A percentile compares a stretch with the other conserved stretches of the same genome.
Conservation (phyloP, 768 basidiomycete species). For the Tylopilus plumbeoviolaceoides region DNA sequence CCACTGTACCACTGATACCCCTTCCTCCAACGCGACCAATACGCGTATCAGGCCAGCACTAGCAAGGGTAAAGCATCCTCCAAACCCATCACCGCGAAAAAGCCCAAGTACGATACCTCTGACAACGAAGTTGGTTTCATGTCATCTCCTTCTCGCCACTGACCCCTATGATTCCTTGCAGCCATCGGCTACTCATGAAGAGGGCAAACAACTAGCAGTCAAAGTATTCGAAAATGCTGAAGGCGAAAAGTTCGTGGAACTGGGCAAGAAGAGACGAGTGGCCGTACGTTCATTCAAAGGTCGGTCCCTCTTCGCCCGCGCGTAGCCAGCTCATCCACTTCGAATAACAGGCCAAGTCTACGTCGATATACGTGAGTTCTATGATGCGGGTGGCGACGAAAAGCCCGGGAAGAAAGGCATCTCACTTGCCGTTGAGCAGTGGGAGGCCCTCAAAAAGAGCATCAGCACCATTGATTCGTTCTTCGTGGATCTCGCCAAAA, state of each 20-base stretch:
- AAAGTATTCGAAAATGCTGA: conserved; percentile 20
- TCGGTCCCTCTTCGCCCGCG: conserved; percentile 5
- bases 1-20: not conserved
- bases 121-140: conserved; percentile 8
- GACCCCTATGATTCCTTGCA: conserved; percentile 18
- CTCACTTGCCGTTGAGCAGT: conserved; percentile 62
- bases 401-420: conserved; percentile 86
- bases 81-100: conserved; percentile 31
- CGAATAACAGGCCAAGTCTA: conserved; percentile 40
- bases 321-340: conserved; percentile 28
- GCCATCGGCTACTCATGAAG: conserved; percentile 8
- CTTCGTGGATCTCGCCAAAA: conserved; percentile 32
- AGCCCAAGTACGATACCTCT: conserved; percentile 26
- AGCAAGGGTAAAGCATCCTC: conserved; percentile 13
- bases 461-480: conserved; percentile 48
- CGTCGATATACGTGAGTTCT: conserved; percentile 77
- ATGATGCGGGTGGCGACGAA: conserved; percentile 50
- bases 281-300: conserved; percentile 52
- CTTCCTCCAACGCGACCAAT: not conserved
- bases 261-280: conserved; percentile 71
- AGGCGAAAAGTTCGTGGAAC: conserved; percentile 50
- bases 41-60: not conserved
- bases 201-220: not conserved
- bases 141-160: not conserved
- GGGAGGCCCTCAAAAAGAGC: conserved; percentile 51